A percentile compares a stretch with the other conserved stretches of the same genome.
phyloP scores from a whole-genome alignment of 139 green algal species.

The Auxenochlorella protothecoides region DNA sequence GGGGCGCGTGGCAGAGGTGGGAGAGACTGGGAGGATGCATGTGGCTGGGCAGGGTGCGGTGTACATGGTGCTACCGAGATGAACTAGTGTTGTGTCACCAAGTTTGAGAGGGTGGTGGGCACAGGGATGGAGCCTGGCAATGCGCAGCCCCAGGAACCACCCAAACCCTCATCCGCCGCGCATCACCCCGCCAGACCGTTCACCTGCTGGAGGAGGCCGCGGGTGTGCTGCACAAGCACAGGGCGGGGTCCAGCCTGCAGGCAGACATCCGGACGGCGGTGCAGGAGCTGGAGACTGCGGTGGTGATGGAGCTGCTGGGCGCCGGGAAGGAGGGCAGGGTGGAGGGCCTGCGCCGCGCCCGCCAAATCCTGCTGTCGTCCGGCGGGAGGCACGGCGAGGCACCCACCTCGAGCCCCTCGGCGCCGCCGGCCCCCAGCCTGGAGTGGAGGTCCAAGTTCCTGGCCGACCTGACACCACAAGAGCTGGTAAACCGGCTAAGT shows the following conservation, averaged over 20 bases:
- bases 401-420: too few species aligned
- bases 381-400: too few species aligned
- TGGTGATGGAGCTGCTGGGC: conserved; percentile 27
- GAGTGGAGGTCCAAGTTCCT: background rate
- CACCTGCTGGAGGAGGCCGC: conserved; percentile 15
- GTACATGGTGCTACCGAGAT: background rate
- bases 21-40: background rate
- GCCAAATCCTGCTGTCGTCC: too few species aligned
- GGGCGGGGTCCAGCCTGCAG: conserved; percentile 4
- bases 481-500: too few species aligned
- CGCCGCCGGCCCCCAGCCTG: background rate
- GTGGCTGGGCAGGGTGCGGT: conserved; percentile 10
- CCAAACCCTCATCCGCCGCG: background rate
- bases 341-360: background rate
- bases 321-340: conserved; percentile 6
- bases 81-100: background rate
- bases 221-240: conserved; percentile 15
- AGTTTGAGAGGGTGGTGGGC: background rate
- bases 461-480: conserved; percentile 1
- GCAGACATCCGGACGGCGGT: background rate
- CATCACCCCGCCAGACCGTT: background rate
- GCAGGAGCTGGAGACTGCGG: conserved; percentile 19
- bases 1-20: too few species aligned
- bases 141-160: background rate
- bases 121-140: background rate